phyloP scores from a whole-genome alignment of 805 yeast genomes.

The Ogataea henricii region DNA sequence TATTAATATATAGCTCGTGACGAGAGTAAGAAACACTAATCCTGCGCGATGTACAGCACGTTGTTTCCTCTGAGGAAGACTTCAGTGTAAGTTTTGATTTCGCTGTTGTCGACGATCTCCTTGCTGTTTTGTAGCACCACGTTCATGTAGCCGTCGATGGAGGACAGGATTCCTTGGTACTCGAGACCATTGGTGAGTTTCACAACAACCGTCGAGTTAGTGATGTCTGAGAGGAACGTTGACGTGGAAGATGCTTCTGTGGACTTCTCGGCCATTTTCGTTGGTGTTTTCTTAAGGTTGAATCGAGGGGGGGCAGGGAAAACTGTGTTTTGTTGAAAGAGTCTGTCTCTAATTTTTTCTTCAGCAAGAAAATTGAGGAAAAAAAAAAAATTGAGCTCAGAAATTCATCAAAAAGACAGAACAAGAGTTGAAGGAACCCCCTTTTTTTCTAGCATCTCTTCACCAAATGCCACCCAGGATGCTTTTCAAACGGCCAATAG shows the following conservation, averaged over 20 bases:
- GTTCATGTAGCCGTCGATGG: conserved; percentile 97
- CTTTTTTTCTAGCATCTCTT: too few species aligned
- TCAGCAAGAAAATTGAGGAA: neutral
- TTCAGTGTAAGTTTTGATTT: conserved; percentile 62
- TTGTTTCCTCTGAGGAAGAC: conserved; percentile 87
- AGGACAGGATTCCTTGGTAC: conserved; percentile 64
- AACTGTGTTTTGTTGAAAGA: neutral
- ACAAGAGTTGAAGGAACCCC: too few species aligned
- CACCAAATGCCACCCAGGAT: too few species aligned
- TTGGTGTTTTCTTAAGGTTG: neutral
- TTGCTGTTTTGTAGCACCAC: conserved; percentile 78
- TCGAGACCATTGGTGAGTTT: conserved; percentile 86
- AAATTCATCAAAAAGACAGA: too few species aligned
- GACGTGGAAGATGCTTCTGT: conserved; percentile 45
- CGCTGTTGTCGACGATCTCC: conserved; percentile 58
- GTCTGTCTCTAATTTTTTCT: too few species aligned
- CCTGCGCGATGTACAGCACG: conserved; percentile 52
- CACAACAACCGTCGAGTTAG: conserved; percentile 79
- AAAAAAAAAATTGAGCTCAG: too few species aligned
- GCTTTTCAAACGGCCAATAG: neutral
- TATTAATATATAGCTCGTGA: conserved; percentile 7
- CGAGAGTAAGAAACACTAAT: conserved; percentile 10
- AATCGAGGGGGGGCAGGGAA: neutral
- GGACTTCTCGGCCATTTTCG: conserved; percentile 14
- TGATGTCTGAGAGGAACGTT: conserved; percentile 75